Conservation (phyloP, 768 basidiomycete genomes). For the Kwoniella dejecticola region DNA sequence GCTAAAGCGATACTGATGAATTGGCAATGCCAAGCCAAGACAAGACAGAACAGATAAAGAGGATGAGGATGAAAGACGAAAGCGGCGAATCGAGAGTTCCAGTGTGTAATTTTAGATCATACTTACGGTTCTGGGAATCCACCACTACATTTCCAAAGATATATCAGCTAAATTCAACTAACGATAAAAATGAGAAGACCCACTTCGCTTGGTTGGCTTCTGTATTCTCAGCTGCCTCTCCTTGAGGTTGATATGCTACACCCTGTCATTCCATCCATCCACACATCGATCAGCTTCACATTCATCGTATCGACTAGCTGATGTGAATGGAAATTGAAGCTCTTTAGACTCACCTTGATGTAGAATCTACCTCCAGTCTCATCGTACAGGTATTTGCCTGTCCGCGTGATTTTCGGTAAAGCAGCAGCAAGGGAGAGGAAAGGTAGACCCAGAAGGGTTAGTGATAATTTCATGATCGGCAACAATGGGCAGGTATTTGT, state of each 20-base stretch:
- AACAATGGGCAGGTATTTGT: no score
- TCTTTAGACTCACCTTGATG: slow-evolving; percentile 68
- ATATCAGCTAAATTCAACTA: background rate
- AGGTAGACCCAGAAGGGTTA: slow-evolving; percentile 8
- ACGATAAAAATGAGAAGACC: slow-evolving; percentile 8
- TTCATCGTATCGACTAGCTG: background rate
- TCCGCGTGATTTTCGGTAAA: slow-evolving; percentile 68
- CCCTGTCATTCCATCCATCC: slow-evolving; percentile 25
- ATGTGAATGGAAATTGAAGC: no score
- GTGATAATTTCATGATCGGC: slow-evolving; percentile 5
- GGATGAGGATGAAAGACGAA: no score
- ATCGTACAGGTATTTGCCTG: slow-evolving; percentile 79
- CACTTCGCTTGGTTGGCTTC: slow-evolving; percentile 52
- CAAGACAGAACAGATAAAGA: background rate
- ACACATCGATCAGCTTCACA: background rate
- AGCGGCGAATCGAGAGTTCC: no score
- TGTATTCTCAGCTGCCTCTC: slow-evolving; percentile 37
- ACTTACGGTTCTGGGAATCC: slow-evolving; percentile 59
- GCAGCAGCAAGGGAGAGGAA: slow-evolving; percentile 55
- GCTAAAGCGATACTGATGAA: background rate
- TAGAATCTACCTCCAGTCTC: slow-evolving; percentile 76
- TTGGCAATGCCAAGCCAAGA: background rate
- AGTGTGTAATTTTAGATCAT: background rate
- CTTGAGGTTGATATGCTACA: slow-evolving; percentile 53
- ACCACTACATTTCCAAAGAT: slow-evolving; percentile 30